Percentiles rank a stretch among this genome's conserved stretches.
Conservation (phyloP, 2,329 filamentous ascomycete genomes). For the Hypoxylon sp. region DNA sequence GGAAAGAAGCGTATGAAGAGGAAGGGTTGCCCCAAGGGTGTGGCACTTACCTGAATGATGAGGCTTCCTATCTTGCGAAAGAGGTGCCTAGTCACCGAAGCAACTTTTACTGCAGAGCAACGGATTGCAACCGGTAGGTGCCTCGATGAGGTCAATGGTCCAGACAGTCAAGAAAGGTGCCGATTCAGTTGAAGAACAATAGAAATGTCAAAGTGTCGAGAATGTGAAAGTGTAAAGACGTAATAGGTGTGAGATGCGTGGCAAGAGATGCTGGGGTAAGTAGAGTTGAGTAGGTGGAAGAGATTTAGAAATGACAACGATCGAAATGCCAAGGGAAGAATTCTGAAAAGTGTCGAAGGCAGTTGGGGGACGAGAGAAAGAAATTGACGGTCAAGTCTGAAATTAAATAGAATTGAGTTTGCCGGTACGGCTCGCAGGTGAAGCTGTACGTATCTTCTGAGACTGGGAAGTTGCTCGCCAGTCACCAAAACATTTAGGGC, state of each 20-base stretch:
- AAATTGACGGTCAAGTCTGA: neutral
- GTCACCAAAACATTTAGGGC: neutral
- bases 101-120: neutral
- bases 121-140: neutral
- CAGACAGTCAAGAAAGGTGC: neutral
- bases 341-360: neutral
- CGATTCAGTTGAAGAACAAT: neutral
- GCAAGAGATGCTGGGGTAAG: neutral
- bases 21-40: neutral
- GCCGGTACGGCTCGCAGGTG: neutral
- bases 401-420: conserved; percentile 8
- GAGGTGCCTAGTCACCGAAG: neutral
- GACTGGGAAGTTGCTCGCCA: neutral
- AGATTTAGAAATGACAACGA: neutral
- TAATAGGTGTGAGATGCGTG: neutral
- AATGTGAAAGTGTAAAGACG: neutral
- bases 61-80: neutral
- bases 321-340: neutral
- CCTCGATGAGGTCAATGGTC: neutral
- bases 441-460: conserved; percentile 5
- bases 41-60: neutral
- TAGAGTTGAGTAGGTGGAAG: neutral
- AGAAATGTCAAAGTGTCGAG: neutral
- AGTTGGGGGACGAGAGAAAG: neutral
- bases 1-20: neutral